These are phyloP conservation scores for Volvox reticuliferus DNA, from an alignment of 139 green algal genomes.

Conservation along the genomic window DNA sequence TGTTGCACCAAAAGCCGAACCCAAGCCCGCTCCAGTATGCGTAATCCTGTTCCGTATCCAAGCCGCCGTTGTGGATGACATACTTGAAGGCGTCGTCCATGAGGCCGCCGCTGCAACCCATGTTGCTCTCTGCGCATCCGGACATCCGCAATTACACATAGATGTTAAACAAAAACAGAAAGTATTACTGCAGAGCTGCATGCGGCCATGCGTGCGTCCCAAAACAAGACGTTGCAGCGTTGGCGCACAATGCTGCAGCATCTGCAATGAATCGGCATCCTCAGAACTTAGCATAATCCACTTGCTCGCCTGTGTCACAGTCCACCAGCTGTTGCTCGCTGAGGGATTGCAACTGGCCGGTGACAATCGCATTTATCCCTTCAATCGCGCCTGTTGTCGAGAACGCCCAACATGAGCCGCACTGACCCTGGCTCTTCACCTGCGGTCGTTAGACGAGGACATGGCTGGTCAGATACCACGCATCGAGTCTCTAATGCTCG, in stretches of 20 bases:
- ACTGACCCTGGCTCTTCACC: slow-evolving; percentile 95
- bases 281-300: too few species aligned
- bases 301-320: slow-evolving; percentile 78
- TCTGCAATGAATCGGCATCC: too few species aligned
- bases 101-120: slow-evolving; percentile 78
- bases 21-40: slow-evolving; percentile 75
- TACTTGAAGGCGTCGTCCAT: slow-evolving; percentile 91
- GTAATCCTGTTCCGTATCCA: slow-evolving; percentile 92
- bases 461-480: too few species aligned
- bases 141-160: too few species aligned
- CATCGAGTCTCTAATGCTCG: too few species aligned
- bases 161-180: too few species aligned
- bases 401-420: slow-evolving; percentile 89
- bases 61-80: slow-evolving; percentile 81
- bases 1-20: slow-evolving; percentile 73
- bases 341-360: slow-evolving; percentile 80
- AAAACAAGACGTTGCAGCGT: too few species aligned
- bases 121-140: slow-evolving; percentile 28
- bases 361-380: slow-evolving; percentile 88
- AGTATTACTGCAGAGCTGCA: too few species aligned
- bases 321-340: slow-evolving; percentile 96
- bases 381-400: slow-evolving; percentile 89
- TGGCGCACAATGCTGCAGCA: too few species aligned
- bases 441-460: slow-evolving; percentile 58
- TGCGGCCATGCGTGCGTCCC: too few species aligned